Base-by-base conservation (phyloP, 257 asterid genomes). In the Capsicum chinense region DNA sequence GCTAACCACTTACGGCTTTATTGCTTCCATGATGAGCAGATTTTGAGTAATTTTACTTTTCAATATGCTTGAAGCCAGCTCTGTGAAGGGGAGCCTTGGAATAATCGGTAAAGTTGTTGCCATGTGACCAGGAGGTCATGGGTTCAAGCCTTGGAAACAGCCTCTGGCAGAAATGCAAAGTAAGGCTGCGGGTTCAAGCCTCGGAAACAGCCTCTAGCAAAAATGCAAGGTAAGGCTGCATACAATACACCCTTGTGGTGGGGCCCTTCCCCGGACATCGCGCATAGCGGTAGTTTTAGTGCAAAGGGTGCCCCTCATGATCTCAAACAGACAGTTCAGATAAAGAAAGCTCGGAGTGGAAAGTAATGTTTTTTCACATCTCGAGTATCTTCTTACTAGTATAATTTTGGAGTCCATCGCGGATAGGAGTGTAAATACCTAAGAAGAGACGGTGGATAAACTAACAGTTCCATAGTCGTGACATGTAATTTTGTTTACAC, bases 361-460 rank as follows among this genome's bases (percentile, higher is more conserved):
- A 16, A 69, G 79, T 69, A 16, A 16, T 42, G 9, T 26, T 16
- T 4, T 9, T 69, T 69, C 56, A 69, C 79, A 39, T 9, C 14
- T 42, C 14, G 2, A 39, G 9, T 42, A 16, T 9, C 35, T 39
- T 16, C 12, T 14, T 0, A 9, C 16, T 69, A 39, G 52, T 42
- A 56, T 4, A 69, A 69, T 0, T 69, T 69, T 42, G 50, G 56
- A 42, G 56, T 69, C 8, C 15, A 17, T 4, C 33, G 2, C 9
- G 15, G 79, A 42, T 69, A 69, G 79, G 79, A 69, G 33, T 17
- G 78, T 69, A 69, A 15, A 69, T 69, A 9, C 79, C 16, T 42
- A 26, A 42, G 0, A 56, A 67, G 50, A 69, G 33, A 69, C 33
- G 33, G 26, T 16, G 79, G 56, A 69, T 69, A 69, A 69, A 16